These are phyloP conservation scores for Acanthamoeba royreba DNA, from an alignment of 208 protist genomes.

Conservation along the genomic window DNA sequence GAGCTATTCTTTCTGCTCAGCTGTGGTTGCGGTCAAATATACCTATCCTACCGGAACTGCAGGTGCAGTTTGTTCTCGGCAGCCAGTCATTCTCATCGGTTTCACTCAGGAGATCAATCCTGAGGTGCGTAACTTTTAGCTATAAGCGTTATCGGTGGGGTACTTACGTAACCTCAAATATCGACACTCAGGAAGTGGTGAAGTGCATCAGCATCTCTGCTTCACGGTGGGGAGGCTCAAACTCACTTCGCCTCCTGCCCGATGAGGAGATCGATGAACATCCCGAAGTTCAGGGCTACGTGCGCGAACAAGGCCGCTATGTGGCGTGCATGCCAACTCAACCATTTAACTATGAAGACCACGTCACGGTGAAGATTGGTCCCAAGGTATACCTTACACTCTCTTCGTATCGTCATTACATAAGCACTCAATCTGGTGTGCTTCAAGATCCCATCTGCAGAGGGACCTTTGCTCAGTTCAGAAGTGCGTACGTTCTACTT, in stretches of 20 bases:
- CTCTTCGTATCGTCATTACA: too few species aligned
- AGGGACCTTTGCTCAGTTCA: neutral
- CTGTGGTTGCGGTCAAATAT: neutral
- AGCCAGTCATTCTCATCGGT: neutral
- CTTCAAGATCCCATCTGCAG: constrained; percentile 19
- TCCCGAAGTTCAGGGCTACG: neutral
- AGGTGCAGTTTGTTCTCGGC: neutral
- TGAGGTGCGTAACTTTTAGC: too few species aligned
- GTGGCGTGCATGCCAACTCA: neutral
- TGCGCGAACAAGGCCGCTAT: neutral
- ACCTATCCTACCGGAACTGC: neutral
- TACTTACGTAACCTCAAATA: too few species aligned
- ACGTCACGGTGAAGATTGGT: constrained; percentile 41
- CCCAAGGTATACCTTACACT: too few species aligned
- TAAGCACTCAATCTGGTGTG: neutral
- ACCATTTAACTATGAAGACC: neutral
- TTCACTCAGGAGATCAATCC: constrained; percentile 42
- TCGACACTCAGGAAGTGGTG: constrained; percentile 39
- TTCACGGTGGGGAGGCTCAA: neutral
- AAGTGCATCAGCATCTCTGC: neutral
- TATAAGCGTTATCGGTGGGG: too few species aligned
- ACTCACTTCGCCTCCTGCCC: neutral
- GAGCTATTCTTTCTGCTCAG: neutral
- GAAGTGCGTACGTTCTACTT: neutral
- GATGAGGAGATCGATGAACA: neutral